These are phyloP conservation scores for Effrenium voratum DNA, from an alignment of 73 alveolate genomes.

Conservation along the genomic window DNA sequence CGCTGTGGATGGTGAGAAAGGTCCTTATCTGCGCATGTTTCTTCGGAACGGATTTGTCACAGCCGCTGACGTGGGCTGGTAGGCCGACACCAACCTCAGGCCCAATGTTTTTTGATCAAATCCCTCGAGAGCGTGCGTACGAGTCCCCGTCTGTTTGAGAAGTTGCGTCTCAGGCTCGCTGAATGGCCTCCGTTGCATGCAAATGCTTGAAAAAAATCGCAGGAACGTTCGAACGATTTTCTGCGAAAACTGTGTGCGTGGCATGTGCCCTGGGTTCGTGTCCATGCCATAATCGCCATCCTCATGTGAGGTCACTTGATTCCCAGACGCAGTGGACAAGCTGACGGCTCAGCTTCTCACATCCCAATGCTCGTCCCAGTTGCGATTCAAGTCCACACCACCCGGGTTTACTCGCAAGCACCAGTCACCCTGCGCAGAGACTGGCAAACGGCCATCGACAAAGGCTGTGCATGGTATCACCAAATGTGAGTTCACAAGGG, in stretches of 20 bases:
- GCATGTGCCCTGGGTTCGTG: slow-evolving; percentile 61
- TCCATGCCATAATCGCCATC: slow-evolving; percentile 43
- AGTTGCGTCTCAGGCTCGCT: slow-evolving; percentile 87
- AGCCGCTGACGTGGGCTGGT: slow-evolving; percentile 42
- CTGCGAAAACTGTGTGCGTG: neutral
- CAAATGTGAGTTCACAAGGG: neutral
- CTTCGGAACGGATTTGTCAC: neutral
- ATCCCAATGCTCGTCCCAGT: slow-evolving; percentile 94
- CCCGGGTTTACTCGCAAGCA: slow-evolving; percentile 66
- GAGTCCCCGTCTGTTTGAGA: slow-evolving; percentile 25
- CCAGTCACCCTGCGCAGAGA: slow-evolving; percentile 92
- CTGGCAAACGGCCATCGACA: neutral
- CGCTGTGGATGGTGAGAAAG: slow-evolving; percentile 84
- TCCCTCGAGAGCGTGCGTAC: neutral
- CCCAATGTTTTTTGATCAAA: neutral
- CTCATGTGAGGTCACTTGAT: neutral
- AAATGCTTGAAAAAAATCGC: neutral
- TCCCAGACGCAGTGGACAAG: neutral
- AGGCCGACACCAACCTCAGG: slow-evolving; percentile 46
- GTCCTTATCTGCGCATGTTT: neutral
- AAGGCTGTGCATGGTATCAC: too few relatives aligned
- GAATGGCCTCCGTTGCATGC: slow-evolving; percentile 22
- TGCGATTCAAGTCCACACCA: slow-evolving; percentile 92
- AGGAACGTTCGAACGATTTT: neutral
- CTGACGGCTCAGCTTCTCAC: neutral